Evolutionary conservation across 2,329 filamentous ascomycete species (phyloP), one percentile per base, ranked within the genome.

Genomic region (Fusarium equiseti): DNA sequence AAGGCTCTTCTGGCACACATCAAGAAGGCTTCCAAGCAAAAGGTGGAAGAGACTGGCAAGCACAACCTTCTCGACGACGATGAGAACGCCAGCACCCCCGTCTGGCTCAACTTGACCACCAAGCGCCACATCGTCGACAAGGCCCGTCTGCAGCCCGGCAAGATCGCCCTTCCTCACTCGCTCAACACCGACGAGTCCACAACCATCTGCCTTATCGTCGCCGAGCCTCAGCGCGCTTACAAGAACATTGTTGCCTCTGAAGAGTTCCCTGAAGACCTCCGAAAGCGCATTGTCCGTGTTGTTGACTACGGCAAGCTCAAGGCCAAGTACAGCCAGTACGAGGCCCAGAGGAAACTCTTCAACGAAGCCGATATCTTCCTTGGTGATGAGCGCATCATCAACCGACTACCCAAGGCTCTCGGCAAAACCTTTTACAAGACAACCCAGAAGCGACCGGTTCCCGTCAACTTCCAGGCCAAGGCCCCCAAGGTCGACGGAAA

Each of bases 391-490:
- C 88, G 96, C 51, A 92, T 99, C 75, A 85, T 91, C 77, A 90
- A 88, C 79, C 83, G 86, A 29, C 86, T 98, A 64, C 93, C 95
- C 60, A 88, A 89, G 71, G 85, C 90, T 5, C 89, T 99, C 15
- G 96, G 95, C 75, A 98, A 97, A 84, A 91, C 91, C 3, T 98
- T 99, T 81, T 98, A 96, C 88, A 92, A 94, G 84, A 87, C 84
- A 60, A 93, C 91, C 5, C 82, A 83, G 70, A 98, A 98, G 87
- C 88, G 95, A 42, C 96, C 96, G 12, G 90, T 99, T 63, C 95
- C 96, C 27, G 88, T 98, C 40, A 85, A 87, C 45, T 86, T 98
- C 67, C 87, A 84, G 76, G 81, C 90, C 68, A 86, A 89, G 78
- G 85, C 86, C 56, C 84, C 87, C 70, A 92, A 89, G 80, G 85